phyloP scores from a whole-genome alignment of 2,329 filamentous ascomycete genomes.

The Penicillium sp. region DNA sequence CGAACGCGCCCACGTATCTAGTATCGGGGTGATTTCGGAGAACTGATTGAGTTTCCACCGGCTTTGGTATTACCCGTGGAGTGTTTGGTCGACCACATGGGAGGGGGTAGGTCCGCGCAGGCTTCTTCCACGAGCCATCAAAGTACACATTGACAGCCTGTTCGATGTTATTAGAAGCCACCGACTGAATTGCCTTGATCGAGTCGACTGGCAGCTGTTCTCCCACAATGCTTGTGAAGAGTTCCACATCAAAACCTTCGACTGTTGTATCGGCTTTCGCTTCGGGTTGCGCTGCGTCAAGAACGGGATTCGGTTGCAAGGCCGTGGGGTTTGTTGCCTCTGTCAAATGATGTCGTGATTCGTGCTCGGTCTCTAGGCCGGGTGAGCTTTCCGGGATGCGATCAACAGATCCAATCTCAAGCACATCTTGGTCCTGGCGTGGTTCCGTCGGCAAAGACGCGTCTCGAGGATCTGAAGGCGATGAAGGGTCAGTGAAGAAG shows the following conservation, averaged over 20 bases:
- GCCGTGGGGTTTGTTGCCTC: background rate
- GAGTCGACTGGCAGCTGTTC: constrained; percentile 49
- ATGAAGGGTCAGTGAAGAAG: constrained; percentile 57
- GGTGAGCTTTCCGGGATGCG: background rate
- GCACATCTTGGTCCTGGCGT: background rate
- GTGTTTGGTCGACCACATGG: constrained; percentile 12
- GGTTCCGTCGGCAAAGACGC: constrained; percentile 11
- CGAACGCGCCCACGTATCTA: constrained; percentile 88
- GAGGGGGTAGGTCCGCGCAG: constrained; percentile 9
- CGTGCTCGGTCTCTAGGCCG: background rate
- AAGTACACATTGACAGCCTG: constrained; percentile 66
- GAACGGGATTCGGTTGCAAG: background rate
- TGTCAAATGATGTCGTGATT: background rate
- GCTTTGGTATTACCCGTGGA: constrained; percentile 4
- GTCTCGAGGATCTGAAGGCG: constrained; percentile 20
- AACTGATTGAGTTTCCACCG: constrained; percentile 14
- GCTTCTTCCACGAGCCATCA: constrained; percentile 62
- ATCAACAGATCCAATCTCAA: background rate
- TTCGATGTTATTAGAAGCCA: constrained; percentile 57
- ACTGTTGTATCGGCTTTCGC: background rate
- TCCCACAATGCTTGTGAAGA: constrained; percentile 62
- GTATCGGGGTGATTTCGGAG: constrained; percentile 47
- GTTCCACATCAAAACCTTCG: constrained; percentile 55
- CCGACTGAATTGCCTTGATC: constrained; percentile 51
- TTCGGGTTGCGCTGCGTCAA: background rate